Base-by-base conservation (phyloP, 306 rosid genomes). In the Mimosa pudica region DNA sequence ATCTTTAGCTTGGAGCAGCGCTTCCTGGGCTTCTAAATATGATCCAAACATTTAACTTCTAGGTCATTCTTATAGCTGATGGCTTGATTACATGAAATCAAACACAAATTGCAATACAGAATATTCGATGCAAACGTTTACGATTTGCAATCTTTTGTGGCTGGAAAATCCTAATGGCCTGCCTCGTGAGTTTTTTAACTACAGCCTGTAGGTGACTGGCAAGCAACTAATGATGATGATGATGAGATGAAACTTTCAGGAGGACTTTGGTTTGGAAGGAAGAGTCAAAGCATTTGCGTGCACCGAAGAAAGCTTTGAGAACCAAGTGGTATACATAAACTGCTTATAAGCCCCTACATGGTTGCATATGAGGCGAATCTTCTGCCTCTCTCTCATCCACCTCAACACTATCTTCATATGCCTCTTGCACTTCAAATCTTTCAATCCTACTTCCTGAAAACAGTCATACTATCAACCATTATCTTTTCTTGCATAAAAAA, bases 371-470 rank as follows among this genome's bases (percentile, higher is more conserved):
- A 87, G 89, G 24, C 92, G 91, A 63, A 92, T 80, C 93, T 89
- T 94, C 84, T 94, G 96, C 79, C 96, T 87, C 85, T 94, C 93
- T 83, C 94, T 89, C 98, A 94, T 90, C 98, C 98, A 94, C 83
- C 92, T 94, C 85, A 94, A 67, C 52, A 94, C 86, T 70, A 88
- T 75, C 81, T 94, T 92, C 97, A 94, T 92, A 63, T 92, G 98
- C 84, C 89, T 90, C 87, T 90, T 94, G 91, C 98, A 87, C 4
- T 88, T 77, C 84, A 94, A 85, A 48, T 93, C 97, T 82, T 89
- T 89, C 85, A 90, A 77, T 62, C 97, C 97, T 82, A 92, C 94
- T 48, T 92, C 90, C 96, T 92, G 77, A 61, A 80, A 73, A 64
- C 33, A 49, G 51, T 41, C n/a, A 71, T 12, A 10, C 65, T 58